These are phyloP conservation scores for Casuarina cunninghamiana DNA, from an alignment of 306 rosid genomes.

Conservation along the genomic window DNA sequence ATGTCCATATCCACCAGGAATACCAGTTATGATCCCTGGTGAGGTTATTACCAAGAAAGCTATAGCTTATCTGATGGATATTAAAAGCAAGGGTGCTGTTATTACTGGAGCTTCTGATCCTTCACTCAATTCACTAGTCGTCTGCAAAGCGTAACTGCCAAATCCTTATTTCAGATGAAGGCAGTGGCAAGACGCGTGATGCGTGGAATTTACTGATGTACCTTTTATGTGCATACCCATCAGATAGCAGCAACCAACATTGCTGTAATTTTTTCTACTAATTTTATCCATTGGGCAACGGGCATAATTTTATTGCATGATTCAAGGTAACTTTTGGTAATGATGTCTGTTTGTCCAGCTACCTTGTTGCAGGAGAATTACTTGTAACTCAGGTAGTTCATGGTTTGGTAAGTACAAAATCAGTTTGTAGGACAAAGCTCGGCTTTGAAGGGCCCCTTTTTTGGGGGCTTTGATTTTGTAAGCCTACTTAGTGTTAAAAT, in stretches of 20 bases:
- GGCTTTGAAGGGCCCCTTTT: too few relatives aligned
- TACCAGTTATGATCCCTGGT: constrained; percentile 79
- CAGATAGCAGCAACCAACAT: neutral
- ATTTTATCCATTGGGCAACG: too few relatives aligned
- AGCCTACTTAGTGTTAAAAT: too few relatives aligned
- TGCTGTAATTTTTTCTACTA: too few relatives aligned
- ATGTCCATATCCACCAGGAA: constrained; percentile 86
- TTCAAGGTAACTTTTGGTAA: too few relatives aligned
- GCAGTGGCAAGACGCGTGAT: neutral
- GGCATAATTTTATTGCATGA: too few relatives aligned
- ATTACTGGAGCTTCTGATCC: constrained; percentile 83
- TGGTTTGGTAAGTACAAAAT: too few relatives aligned
- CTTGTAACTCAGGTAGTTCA: too few relatives aligned
- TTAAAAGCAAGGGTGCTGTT: constrained; percentile 54
- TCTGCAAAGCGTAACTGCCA: constrained; percentile 47
- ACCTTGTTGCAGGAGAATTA: too few relatives aligned
- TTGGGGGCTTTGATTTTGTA: too few relatives aligned
- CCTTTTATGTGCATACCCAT: neutral
- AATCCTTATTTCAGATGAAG: neutral
- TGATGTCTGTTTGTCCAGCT: too few relatives aligned
- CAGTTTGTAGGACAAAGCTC: too few relatives aligned
- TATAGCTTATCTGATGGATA: constrained; percentile 58
- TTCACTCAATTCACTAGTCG: constrained; percentile 54
- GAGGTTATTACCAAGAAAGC: constrained; percentile 64
- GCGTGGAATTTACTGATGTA: neutral